phyloP scores from a whole-genome alignment of 179 eudicot species.

The Camellia oleifera region DNA sequence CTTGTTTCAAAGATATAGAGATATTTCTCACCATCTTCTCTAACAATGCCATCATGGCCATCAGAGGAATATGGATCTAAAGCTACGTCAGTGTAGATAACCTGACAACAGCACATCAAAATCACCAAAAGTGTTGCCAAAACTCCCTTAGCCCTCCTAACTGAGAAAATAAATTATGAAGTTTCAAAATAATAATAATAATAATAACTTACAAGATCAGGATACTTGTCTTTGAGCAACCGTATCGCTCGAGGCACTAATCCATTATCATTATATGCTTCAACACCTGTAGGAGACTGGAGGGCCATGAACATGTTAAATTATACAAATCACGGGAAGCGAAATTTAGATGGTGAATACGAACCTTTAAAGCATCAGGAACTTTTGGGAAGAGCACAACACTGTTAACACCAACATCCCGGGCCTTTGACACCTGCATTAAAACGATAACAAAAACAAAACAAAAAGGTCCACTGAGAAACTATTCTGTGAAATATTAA shows the following conservation, averaged over 20 bases:
- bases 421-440: constrained; percentile 80
- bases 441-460: not conserved
- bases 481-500: not conserved
- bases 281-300: constrained; percentile 84
- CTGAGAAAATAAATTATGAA: not conserved
- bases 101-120: constrained; percentile 36
- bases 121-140: constrained; percentile 1
- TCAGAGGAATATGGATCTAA: constrained; percentile 98
- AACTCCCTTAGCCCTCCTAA: not conserved
- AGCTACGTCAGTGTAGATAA: constrained; percentile 96
- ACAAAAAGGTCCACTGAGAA: not conserved
- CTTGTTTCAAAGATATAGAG: not conserved
- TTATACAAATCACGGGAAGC: constrained; percentile 9
- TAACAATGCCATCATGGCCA: constrained; percentile 97
- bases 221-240: constrained; percentile 90
- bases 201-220: constrained; percentile 81
- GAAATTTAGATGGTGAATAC: not conserved
- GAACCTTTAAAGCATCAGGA: constrained; percentile 96
- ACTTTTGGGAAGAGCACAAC: constrained; percentile 94
- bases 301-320: constrained; percentile 11
- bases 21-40: constrained; percentile 81
- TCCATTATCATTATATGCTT: constrained; percentile 96
- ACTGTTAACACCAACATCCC: constrained; percentile 92
- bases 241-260: constrained; percentile 89
- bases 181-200: too few species aligned